Evolutionary conservation across 257 asterid genomes (phyloP).

Genomic region (Ballota nigra): DNA sequence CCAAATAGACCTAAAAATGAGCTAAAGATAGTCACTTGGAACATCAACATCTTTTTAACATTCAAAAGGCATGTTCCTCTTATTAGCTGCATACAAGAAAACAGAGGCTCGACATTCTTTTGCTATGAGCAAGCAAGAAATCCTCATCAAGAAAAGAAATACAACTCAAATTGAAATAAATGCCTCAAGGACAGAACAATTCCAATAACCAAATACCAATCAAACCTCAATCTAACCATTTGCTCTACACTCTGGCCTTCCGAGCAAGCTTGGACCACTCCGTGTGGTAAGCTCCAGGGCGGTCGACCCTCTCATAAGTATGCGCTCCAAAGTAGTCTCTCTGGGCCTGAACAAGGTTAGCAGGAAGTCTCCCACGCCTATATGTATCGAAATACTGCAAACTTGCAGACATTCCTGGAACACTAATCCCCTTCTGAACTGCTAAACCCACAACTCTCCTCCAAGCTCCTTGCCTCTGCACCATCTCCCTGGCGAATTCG

Average conservation of each 20-base stretch:
- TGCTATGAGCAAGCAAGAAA: slow-evolving; percentile 26
- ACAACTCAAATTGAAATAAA: slow-evolving; percentile 34
- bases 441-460: slow-evolving; percentile 76
- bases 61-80: slow-evolving; percentile 27
- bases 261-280: slow-evolving; percentile 82
- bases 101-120: slow-evolving; percentile 26
- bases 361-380: slow-evolving; percentile 74
- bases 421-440: slow-evolving; percentile 56
- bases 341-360: slow-evolving; percentile 83
- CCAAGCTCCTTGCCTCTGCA: slow-evolving; percentile 80
- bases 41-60: slow-evolving; percentile 6
- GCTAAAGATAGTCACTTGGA: slow-evolving; percentile 1
- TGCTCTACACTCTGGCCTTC: slow-evolving; percentile 38
- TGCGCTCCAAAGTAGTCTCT: slow-evolving; percentile 84
- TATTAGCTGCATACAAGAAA: slow-evolving; percentile 41
- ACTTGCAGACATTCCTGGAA: slow-evolving; percentile 78
- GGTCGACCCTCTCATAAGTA: slow-evolving; percentile 69
- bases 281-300: slow-evolving; percentile 57
- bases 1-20: not conserved
- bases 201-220: slow-evolving; percentile 25
- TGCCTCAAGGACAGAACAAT: slow-evolving; percentile 32
- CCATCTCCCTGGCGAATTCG: slow-evolving; percentile 81
- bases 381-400: slow-evolving; percentile 78
- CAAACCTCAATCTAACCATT: slow-evolving; percentile 21
- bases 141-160: slow-evolving; percentile 30